Base-by-base conservation (phyloP, 139 green algal genomes). In the Desmodesmus armatus region DNA sequence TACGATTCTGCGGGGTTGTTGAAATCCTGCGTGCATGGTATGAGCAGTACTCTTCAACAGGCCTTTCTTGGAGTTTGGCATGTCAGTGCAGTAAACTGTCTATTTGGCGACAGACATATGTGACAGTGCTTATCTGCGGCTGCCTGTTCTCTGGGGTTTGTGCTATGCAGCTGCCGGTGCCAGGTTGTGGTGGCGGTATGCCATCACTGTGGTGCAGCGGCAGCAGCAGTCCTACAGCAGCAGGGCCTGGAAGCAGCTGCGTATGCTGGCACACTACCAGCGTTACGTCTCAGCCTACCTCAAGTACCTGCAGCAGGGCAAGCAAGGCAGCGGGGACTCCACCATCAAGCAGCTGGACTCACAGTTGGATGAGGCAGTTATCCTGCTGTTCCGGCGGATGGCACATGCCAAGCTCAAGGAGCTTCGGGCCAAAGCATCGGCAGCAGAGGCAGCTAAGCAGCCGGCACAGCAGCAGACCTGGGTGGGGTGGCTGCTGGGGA, bases 161-260 rank as follows among this genome's bases (percentile, higher is more conserved):
- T 78, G 49, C 23, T 33, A 21, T 62, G 72, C 83, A 66, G 91
- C 88, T 7, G 19, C 71, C 0, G 82, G 83, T 0, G 93, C 91
- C 0, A 83, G 89, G 2, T 19, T 92, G 17, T 98, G 95, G 95
- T 98, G 95, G 95, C 87, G 78, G 3, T 98, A 98, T 80, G 95
- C 94, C 9, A 49, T 87, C 27, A 79, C 66, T 13, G 92, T 92
- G 0, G 87, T 96, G 6, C 80, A 44, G 55, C 82, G 72, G 3
- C 82, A 82, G 72, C 71, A 63, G 49, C 35, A 76, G 72, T 55
- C 19, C 37, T 82, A 43, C 58, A 82, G 33, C 55, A 79, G 43
- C 15, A 37, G 62, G 31, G 62, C 62, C 13, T 76, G 62, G 78
- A 35, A 82, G 31, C 85, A 91, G 83, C 58, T 84, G 41, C 31